Percentiles rank a stretch among this genome's conserved stretches.
phyloP scores from a whole-genome alignment of 805 yeast species.

The Yarrowia sp. region DNA sequence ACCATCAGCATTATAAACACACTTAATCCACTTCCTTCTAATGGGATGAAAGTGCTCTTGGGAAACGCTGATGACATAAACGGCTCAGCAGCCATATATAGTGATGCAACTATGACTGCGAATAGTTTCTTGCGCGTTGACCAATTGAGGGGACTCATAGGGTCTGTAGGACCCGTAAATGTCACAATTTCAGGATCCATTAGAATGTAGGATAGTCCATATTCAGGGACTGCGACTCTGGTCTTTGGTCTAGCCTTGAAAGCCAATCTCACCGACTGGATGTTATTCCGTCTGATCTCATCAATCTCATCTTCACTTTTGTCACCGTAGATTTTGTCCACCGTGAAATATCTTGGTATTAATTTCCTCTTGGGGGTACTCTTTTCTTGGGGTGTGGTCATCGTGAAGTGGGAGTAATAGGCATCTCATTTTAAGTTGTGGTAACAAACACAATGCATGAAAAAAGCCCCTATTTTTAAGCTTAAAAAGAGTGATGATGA shows the following conservation, averaged over 20 bases:
- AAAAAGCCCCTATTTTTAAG: no score
- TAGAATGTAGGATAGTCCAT: neutral
- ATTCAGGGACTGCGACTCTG: neutral
- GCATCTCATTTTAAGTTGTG: no score
- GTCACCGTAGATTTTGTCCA: neutral
- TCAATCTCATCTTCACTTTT: neutral
- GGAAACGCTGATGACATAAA: constrained; percentile 17
- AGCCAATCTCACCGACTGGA: neutral
- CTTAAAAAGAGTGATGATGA: no score
- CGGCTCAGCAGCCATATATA: constrained; percentile 5
- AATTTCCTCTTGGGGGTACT: neutral
- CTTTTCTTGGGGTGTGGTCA: neutral
- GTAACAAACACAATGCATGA: no score
- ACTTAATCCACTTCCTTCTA: neutral
- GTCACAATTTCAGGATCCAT: constrained; percentile 13
- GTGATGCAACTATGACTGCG: neutral
- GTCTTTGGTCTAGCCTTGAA: neutral
- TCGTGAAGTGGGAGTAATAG: neutral
- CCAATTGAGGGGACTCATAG: neutral
- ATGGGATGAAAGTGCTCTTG: neutral
- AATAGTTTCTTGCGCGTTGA: neutral
- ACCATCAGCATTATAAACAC: constrained; percentile 1
- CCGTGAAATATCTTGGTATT: neutral
- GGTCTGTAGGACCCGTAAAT: neutral
- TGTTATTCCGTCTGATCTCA: neutral